phyloP scores from a whole-genome alignment of 495 filamentous ascomycete genomes.

The Melanomma pulvis-pyrius region DNA sequence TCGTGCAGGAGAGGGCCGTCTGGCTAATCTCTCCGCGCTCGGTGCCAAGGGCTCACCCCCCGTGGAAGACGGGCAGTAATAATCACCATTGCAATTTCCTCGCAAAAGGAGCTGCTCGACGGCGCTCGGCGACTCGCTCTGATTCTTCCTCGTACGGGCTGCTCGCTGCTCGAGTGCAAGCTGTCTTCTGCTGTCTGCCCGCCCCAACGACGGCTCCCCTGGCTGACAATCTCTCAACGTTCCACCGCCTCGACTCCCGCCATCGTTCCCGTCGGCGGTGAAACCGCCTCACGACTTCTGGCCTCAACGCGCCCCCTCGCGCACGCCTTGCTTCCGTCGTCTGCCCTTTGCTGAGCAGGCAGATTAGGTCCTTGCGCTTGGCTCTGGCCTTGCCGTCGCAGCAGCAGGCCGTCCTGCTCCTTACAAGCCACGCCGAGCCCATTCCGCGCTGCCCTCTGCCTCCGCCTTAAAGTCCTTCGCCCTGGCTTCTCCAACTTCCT shows the following conservation, averaged over 20 bases:
- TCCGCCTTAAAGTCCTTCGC: constrained; percentile 17
- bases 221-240: neutral
- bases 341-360: neutral
- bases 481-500: constrained; percentile 37
- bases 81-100: constrained; percentile 1
- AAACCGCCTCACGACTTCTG: constrained; percentile 1
- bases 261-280: neutral
- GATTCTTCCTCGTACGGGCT: neutral
- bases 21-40: neutral
- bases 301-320: neutral
- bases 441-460: constrained; percentile 25
- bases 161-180: neutral
- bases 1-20: neutral
- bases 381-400: constrained; percentile 13
- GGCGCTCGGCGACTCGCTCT: neutral
- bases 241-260: neutral
- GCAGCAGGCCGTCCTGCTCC: neutral
- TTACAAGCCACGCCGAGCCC: constrained; percentile 28
- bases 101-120: neutral
- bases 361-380: neutral
- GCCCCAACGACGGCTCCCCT: neutral
- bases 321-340: constrained; percentile 16
- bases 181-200: neutral
- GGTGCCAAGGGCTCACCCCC: neutral
- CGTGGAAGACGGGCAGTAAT: neutral